Evolutionary conservation across 2,329 filamentous ascomycete species (phyloP).

Genomic region (Mycosphaerelloides madeirae): DNA sequence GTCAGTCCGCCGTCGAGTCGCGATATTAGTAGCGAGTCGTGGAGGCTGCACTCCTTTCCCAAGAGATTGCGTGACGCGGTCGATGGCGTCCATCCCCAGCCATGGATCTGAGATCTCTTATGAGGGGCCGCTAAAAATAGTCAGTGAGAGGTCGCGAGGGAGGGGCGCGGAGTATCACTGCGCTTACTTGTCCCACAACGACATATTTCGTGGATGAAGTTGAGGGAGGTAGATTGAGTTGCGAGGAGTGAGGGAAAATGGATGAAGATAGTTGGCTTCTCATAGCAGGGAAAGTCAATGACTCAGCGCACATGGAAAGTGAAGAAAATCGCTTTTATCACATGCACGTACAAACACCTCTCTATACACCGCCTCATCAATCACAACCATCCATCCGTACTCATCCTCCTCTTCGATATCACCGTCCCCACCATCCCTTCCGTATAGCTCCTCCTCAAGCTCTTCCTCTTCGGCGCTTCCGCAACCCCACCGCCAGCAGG

Average conservation of each 20-base stretch:
- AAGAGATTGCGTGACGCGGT: no score
- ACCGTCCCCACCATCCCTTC: constrained; percentile 1
- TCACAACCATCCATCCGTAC: constrained; percentile 11
- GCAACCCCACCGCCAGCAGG: constrained; percentile 5
- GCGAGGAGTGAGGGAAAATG: background rate
- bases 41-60: no score
- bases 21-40: no score
- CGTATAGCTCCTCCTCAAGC: background rate
- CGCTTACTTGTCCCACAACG: no score
- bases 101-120: no score
- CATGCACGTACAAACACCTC: background rate
- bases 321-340: background rate
- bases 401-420: constrained; percentile 5
- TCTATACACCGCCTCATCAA: background rate
- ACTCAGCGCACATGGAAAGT: background rate
- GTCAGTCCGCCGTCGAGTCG: no score
- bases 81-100: no score
- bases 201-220: background rate
- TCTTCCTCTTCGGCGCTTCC: constrained; percentile 3
- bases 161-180: no score
- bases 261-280: background rate
- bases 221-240: background rate
- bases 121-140: no score
- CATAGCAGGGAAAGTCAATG: background rate
- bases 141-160: no score